These are phyloP conservation scores for Aspergillus sclerotialis DNA, from an alignment of 2,329 filamentous ascomycete species.

Conservation along the genomic window DNA sequence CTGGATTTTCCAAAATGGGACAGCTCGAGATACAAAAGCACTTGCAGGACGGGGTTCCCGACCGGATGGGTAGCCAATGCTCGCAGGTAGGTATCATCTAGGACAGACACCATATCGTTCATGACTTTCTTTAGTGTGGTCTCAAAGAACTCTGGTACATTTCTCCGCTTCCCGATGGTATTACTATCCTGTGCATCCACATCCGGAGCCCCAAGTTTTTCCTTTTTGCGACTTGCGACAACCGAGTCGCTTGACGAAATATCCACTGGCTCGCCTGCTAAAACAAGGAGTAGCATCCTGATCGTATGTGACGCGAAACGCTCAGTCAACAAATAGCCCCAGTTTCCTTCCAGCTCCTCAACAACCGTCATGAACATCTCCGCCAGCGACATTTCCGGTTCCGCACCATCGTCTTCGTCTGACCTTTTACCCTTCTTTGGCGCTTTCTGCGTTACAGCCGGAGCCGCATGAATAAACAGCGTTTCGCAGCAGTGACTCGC, in stretches of 20 bases:
- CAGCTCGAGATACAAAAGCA: conserved; percentile 81
- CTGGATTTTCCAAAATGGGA: conserved; percentile 62
- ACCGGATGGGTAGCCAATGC: conserved; percentile 82
- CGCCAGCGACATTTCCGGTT: conserved; percentile 64
- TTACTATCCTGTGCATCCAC: conserved; percentile 46
- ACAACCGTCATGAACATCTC: conserved; percentile 75
- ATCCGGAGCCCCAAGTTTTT: conserved; percentile 61
- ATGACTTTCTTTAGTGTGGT: conserved; percentile 76
- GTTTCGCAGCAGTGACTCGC: conserved; percentile 96
- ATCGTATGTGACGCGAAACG: conserved; percentile 85
- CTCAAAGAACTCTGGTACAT: conserved; percentile 72
- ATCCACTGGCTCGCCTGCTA: conserved; percentile 75
- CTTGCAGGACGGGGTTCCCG: conserved; percentile 87
- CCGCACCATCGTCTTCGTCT: conserved; percentile 36
- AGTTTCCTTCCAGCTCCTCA: conserved; percentile 78
- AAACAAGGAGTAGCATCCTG: conserved; percentile 73
- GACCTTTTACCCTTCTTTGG: conserved; percentile 37
- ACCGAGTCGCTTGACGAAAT: conserved; percentile 62
- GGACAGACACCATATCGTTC: conserved; percentile 61
- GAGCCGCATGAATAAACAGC: conserved; percentile 76
- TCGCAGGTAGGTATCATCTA: conserved; percentile 74
- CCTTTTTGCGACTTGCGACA: conserved; percentile 89
- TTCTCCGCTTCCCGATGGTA: conserved; percentile 38
- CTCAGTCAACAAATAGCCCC: conserved; percentile 80
- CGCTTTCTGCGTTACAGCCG: conserved; percentile 68